A percentile compares a stretch with the other conserved stretches of the same genome.
Conservation (phyloP, 2,329 filamentous ascomycete genomes). For the Magnaporthales sp. region DNA sequence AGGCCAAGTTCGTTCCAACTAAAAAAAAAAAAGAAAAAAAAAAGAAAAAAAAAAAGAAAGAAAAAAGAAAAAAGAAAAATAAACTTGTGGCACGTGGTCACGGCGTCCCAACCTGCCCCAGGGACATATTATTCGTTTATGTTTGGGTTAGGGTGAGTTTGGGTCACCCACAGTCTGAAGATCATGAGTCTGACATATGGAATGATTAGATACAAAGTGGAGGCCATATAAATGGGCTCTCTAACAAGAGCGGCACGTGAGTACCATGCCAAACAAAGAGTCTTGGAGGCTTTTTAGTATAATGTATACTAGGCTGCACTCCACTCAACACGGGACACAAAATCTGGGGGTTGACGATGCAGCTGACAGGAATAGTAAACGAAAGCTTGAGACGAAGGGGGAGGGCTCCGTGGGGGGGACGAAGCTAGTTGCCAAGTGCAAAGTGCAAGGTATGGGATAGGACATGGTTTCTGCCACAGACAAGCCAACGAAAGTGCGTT, state of each 20-base stretch:
- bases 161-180: not conserved
- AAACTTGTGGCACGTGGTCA: not conserved
- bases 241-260: too few relatives aligned
- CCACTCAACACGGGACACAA: not conserved
- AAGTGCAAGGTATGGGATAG: not conserved
- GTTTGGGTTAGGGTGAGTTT: not conserved
- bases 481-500: constrained; percentile 35
- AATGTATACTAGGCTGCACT: not conserved
- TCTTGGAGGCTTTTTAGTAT: too few relatives aligned
- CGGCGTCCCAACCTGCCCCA: not conserved
- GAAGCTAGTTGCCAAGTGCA: too few relatives aligned
- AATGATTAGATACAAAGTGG: not conserved
- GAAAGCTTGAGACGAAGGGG: not conserved
- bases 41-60: not conserved
- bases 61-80: not conserved
- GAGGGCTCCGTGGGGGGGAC: too few relatives aligned
- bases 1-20: too few relatives aligned
- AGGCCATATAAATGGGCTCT: too few relatives aligned
- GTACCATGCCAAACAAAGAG: too few relatives aligned
- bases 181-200: not conserved
- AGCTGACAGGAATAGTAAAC: not conserved
- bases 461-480: not conserved
- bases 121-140: not conserved
- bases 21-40: not conserved
- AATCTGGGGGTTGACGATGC: not conserved